Percentiles rank a stretch among this genome's conserved stretches.
Conservation (phyloP, 2,329 filamentous ascomycete genomes). For the Fusarium irregulare region DNA sequence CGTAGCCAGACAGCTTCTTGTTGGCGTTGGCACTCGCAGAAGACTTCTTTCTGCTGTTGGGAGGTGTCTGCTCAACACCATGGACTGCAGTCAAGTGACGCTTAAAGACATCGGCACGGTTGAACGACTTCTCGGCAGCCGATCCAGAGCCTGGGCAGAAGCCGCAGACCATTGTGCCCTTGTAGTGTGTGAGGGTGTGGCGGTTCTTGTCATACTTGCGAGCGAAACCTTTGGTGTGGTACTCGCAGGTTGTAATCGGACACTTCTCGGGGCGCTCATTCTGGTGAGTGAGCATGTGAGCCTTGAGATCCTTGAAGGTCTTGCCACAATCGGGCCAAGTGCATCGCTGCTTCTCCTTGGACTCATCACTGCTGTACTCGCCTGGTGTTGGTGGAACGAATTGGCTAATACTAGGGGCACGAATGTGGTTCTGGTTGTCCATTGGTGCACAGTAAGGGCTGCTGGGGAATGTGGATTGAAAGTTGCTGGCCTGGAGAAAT, state of each 20-base stretch:
- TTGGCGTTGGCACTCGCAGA: conserved; percentile 53
- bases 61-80: conserved; percentile 90
- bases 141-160: conserved; percentile 93
- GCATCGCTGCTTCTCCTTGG: conserved; percentile 78
- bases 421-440: conserved; percentile 57
- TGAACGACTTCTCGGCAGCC: conserved; percentile 92
- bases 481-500: conserved; percentile 67
- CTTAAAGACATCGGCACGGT: conserved; percentile 96
- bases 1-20: conserved; percentile 77
- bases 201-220: conserved; percentile 97
- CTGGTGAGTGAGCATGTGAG: conserved; percentile 94
- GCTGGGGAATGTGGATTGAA: conserved; percentile 64
- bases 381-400: conserved; percentile 71
- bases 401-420: conserved; percentile 76
- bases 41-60: conserved; percentile 85
- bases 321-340: conserved; percentile 86
- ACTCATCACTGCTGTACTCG: conserved; percentile 71
- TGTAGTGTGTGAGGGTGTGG: conserved; percentile 94
- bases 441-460: conserved; percentile 64
- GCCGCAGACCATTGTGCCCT: conserved; percentile 95
- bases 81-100: conserved; percentile 91
- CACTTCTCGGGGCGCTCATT: conserved; percentile 93
- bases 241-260: conserved; percentile 91
- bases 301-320: conserved; percentile 90
- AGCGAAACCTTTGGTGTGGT: conserved; percentile 91